These are phyloP conservation scores for Limtongozyma cylindracea DNA, from an alignment of 805 yeast species.

Conservation along the genomic window DNA sequence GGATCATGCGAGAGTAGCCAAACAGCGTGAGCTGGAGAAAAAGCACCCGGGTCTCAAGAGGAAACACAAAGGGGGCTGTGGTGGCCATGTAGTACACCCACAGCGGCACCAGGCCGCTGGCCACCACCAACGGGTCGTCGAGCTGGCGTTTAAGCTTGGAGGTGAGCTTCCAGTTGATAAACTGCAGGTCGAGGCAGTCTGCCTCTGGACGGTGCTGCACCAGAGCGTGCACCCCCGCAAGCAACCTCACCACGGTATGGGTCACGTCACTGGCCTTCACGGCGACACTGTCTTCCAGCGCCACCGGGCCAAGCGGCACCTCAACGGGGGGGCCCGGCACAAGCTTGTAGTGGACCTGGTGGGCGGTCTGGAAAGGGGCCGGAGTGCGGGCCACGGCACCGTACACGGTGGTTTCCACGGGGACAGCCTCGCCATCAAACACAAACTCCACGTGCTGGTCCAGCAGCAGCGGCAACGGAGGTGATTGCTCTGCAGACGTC, in stretches of 20 bases:
- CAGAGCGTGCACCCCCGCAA: conserved; percentile 13
- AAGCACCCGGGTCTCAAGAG: conserved; percentile 54
- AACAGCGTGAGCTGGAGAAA: conserved; percentile 74
- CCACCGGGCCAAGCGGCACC: conserved; percentile 1
- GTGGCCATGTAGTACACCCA: conserved; percentile 65
- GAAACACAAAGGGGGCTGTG: conserved; percentile 60
- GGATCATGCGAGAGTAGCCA: conserved; percentile 68
- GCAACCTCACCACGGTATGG: conserved; percentile 19
- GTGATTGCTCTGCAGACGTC: no score
- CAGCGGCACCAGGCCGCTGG: conserved; percentile 63
- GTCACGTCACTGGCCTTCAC: conserved; percentile 10
- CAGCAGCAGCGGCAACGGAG: no score
- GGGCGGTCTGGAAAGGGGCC: conserved; percentile 9
- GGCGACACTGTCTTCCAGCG: conserved; percentile 3
- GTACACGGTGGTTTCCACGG: conserved; percentile 45
- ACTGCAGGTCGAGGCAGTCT: conserved; percentile 6
- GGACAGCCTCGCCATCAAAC: conserved; percentile 28
- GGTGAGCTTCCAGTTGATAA: conserved; percentile 57
- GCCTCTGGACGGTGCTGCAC: background rate
- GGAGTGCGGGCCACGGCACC: conserved; percentile 41
- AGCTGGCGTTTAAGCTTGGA: conserved; percentile 71
- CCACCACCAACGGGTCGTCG: conserved; percentile 74
- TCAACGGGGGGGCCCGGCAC: conserved; percentile 5
- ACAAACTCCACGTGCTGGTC: conserved; percentile 21
- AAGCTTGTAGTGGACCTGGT: conserved; percentile 16